Evolutionary conservation across 176 grass and related monocot species (phyloP), one percentile per base, ranked within the genome.

Genomic region (Bothriochloa decipiens): DNA sequence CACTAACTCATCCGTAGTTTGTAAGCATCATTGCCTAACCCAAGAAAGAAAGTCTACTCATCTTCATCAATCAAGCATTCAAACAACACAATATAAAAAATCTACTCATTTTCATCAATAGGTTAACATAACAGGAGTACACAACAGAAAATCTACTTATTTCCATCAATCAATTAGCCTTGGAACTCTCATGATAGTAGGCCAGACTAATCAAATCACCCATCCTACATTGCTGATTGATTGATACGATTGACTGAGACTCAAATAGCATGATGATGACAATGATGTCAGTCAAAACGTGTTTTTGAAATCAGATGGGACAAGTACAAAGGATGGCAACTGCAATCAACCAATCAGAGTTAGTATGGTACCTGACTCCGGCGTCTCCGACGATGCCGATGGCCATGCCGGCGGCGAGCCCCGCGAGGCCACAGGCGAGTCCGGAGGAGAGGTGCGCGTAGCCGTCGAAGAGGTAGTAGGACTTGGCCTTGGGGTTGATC

Each of bases 401-500:
- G 64, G 92, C 92, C 92, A 94, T 94, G 27, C 89, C 89, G 10
- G 92, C 92, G 8, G 88, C 84, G 62, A 94, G 86, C 0, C 92
- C 86, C 0, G 92, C 92, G 69, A 94, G 92, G 12, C 92, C 89
- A 10, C 92, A 94, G 0, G 89, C 86, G 70, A 94, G 92, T 0
- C 92, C 89, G 42, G 86, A 94, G 16, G 89, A 91, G 89, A 94
- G 89, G 83, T 94, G 92, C 1, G 86, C 92, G 72, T 94, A 91
- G 0, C 92, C 92, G 65, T 94, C 92, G 78, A 94, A 94, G 74
- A 94, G 92, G 83, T 70, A 94, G 83, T 94, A 94, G 3, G 92
- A 83, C 75, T 94, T 94, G 88, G 92, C 92, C 92, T 94, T 94
- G 69, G 92, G 92, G 83, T 94, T 94, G 74, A 94, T 94, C 47